Percentiles rank a stretch among this genome's conserved stretches.
These are phyloP conservation scores for Globisporangium spinosum DNA, from an alignment of 352 stramenopile species.

Conservation along the genomic window DNA sequence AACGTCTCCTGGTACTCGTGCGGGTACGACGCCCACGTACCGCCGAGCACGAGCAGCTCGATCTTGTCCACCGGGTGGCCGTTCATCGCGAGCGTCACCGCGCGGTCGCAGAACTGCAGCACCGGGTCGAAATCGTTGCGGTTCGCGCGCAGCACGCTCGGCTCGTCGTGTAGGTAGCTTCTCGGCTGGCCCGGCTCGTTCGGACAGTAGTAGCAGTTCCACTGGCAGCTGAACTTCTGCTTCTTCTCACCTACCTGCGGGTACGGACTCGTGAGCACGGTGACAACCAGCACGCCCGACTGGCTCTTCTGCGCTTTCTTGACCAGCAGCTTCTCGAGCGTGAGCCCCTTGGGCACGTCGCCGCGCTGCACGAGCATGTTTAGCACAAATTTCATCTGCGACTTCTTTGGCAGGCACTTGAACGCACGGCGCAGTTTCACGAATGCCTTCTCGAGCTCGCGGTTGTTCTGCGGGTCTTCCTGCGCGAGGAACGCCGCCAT, in stretches of 20 bases:
- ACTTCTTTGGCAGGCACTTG: slow-evolving; percentile 91
- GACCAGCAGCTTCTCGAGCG: slow-evolving; percentile 75
- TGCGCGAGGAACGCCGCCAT: slow-evolving; percentile 83
- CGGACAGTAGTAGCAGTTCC: slow-evolving; percentile 95
- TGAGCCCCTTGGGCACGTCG: slow-evolving; percentile 37
- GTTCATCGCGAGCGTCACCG: slow-evolving; percentile 89
- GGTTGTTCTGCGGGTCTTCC: slow-evolving; percentile 64
- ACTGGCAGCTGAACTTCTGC: slow-evolving; percentile 91
- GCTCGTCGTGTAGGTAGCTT: slow-evolving; percentile 92
- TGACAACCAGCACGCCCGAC: slow-evolving; percentile 90
- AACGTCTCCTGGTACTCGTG: slow-evolving; percentile 89
- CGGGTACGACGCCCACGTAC: slow-evolving; percentile 92
- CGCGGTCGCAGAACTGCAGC: slow-evolving; percentile 89
- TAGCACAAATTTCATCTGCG: slow-evolving; percentile 87
- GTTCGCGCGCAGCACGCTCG: slow-evolving; percentile 90
- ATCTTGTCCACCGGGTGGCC: slow-evolving; percentile 93
- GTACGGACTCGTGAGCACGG: slow-evolving; percentile 91
- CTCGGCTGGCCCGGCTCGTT: slow-evolving; percentile 90
- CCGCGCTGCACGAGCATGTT: slow-evolving; percentile 71
- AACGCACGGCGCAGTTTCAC: slow-evolving; percentile 78
- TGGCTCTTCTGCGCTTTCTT: slow-evolving; percentile 90
- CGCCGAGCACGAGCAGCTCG: slow-evolving; percentile 88
- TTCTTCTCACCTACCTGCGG: slow-evolving; percentile 65
- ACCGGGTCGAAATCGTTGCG: slow-evolving; percentile 90
- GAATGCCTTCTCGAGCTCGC: slow-evolving; percentile 84